These are phyloP conservation scores for Sherardia arvensis DNA, from an alignment of 257 asterid species.

Conservation along the genomic window DNA sequence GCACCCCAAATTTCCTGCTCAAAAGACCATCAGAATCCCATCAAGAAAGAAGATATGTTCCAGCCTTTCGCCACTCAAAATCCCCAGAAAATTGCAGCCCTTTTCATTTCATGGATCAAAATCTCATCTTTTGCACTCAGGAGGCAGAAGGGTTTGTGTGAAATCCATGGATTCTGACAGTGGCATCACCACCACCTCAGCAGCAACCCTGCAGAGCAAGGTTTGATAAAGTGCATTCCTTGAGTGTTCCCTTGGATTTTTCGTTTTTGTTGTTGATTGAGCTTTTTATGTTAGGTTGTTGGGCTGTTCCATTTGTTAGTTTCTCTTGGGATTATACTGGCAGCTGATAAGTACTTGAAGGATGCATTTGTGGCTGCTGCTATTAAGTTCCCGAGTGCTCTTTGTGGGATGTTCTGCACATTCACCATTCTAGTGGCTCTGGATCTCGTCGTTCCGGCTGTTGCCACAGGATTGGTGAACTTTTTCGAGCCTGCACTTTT, in stretches of 20 bases:
- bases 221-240: slow-evolving; percentile 15
- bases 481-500: slow-evolving; percentile 94
- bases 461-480: slow-evolving; percentile 61
- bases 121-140: slow-evolving; percentile 14
- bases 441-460: slow-evolving; percentile 65
- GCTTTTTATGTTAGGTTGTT: slow-evolving; percentile 37
- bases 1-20: slow-evolving; percentile 12
- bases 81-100: slow-evolving; percentile 10
- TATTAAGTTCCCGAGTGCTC: slow-evolving; percentile 90
- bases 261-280: not conserved
- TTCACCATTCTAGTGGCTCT: slow-evolving; percentile 67
- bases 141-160: slow-evolving; percentile 22
- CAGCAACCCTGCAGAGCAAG: slow-evolving; percentile 37
- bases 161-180: slow-evolving; percentile 39
- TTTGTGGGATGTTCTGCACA: slow-evolving; percentile 91
- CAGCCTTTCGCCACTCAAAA: slow-evolving; percentile 10
- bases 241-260: not conserved
- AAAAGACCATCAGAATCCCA: slow-evolving; percentile 9
- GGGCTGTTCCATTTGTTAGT: slow-evolving; percentile 65
- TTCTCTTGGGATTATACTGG: slow-evolving; percentile 77
- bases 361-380: slow-evolving; percentile 77
- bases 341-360: slow-evolving; percentile 67
- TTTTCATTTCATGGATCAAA: slow-evolving; percentile 12
- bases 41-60: slow-evolving; percentile 20
- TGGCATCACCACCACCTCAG: slow-evolving; percentile 30